Conservation (phyloP, 257 asterid species). For the Paulownia fortunei region DNA sequence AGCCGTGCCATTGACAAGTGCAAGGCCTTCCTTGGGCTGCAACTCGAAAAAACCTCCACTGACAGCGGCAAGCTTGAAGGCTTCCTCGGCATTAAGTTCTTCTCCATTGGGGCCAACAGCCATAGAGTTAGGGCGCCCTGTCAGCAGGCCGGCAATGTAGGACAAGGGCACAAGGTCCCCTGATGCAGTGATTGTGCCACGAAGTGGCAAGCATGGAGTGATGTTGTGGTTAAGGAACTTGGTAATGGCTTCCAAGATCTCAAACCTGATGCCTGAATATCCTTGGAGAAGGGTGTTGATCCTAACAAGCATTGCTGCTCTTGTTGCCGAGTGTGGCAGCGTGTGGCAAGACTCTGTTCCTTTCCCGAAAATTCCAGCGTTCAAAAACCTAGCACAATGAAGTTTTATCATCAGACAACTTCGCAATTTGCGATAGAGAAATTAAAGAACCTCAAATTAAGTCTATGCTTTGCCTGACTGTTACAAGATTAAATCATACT, state of each 20-base stretch:
- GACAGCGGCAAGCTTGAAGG: slow-evolving; percentile 55
- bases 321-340: slow-evolving; percentile 55
- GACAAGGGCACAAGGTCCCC: slow-evolving; percentile 67
- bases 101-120: slow-evolving; percentile 51
- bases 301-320: slow-evolving; percentile 65
- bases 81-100: slow-evolving; percentile 44
- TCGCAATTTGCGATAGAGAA: background rate
- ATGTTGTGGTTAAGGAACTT: slow-evolving; percentile 55
- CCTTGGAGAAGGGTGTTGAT: slow-evolving; percentile 70
- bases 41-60: slow-evolving; percentile 53
- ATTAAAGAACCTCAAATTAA: background rate
- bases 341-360: slow-evolving; percentile 54
- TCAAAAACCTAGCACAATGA: slow-evolving; percentile 42
- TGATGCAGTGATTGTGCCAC: slow-evolving; percentile 66
- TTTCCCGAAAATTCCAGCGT: slow-evolving; percentile 59
- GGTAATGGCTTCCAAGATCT: slow-evolving; percentile 59
- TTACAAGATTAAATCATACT: too few relatives aligned
- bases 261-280: slow-evolving; percentile 65
- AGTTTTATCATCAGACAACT: background rate
- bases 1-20: slow-evolving; percentile 64
- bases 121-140: slow-evolving; percentile 62
- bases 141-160: slow-evolving; percentile 64
- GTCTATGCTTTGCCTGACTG: background rate
- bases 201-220: slow-evolving; percentile 63
- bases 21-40: slow-evolving; percentile 66